phyloP scores from a whole-genome alignment of 352 stramenopile species.

The Pythium plurisporium region DNA sequence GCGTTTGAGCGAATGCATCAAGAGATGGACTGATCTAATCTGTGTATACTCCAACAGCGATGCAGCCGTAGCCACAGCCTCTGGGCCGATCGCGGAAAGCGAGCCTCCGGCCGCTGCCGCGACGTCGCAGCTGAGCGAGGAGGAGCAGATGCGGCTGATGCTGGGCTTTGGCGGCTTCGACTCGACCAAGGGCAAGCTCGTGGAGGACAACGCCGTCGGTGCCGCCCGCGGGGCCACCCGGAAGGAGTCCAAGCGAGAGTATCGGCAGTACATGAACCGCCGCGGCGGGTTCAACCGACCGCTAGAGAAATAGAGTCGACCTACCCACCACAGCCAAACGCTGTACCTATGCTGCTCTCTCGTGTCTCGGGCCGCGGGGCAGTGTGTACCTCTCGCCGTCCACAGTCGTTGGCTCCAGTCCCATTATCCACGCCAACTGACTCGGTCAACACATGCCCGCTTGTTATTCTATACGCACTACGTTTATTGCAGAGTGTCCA shows the following conservation, averaged over 20 bases:
- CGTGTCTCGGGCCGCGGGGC: too few species aligned
- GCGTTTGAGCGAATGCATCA: too few species aligned
- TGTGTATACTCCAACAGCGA: background rate
- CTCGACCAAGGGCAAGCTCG: constrained; percentile 89
- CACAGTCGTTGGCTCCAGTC: too few species aligned
- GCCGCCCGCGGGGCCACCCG: constrained; percentile 74
- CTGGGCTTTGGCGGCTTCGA: constrained; percentile 91
- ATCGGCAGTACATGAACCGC: constrained; percentile 98
- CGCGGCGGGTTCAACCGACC: constrained; percentile 94
- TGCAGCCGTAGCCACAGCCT: background rate
- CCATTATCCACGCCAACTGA: too few species aligned
- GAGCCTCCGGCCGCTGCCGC: constrained; percentile 6
- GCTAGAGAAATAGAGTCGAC: constrained; percentile 66
- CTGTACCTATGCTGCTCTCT: too few species aligned
- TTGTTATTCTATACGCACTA: background rate
- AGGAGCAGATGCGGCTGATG: constrained; percentile 83
- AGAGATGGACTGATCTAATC: background rate
- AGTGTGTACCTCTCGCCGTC: too few species aligned
- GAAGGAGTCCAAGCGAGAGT: constrained; percentile 92
- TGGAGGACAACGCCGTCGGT: constrained; percentile 90
- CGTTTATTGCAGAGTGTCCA: background rate
- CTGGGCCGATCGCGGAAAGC: background rate
- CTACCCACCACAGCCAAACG: too few species aligned
- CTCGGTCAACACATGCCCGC: background rate
- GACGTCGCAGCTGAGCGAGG: constrained; percentile 41